Evolutionary conservation across 2,329 filamentous ascomycete species (phyloP).

Genomic region (Shiraia bambusicola): DNA sequence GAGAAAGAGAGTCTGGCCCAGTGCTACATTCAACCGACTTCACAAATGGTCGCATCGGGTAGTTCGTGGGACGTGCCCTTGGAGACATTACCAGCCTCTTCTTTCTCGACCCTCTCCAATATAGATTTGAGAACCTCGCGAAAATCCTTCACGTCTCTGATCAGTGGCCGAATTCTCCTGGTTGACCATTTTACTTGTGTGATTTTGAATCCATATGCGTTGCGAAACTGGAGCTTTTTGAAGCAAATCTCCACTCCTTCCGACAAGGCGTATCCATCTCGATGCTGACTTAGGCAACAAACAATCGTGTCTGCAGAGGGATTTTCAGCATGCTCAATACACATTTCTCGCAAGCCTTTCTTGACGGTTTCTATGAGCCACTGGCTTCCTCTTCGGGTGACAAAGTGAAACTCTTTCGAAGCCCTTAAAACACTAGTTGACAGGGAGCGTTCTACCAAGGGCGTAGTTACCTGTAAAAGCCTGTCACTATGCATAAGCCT

Average conservation of each 20-base stretch:
- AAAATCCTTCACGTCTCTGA: slow-evolving; percentile 18
- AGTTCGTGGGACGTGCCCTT: slow-evolving; percentile 4
- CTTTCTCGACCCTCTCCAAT: slow-evolving; percentile 18
- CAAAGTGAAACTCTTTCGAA: slow-evolving; percentile 28
- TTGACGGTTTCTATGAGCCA: slow-evolving; percentile 33
- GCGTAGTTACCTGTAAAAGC: slow-evolving; percentile 1
- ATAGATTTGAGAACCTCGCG: slow-evolving; percentile 21
- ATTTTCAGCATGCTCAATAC: slow-evolving; percentile 26
- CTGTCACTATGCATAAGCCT: slow-evolving; percentile 14
- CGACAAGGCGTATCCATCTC: slow-evolving; percentile 21
- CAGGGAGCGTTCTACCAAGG: slow-evolving; percentile 12
- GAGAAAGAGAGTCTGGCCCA: too few relatives aligned
- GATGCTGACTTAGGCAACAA: slow-evolving; percentile 25
- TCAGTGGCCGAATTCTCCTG: slow-evolving; percentile 4
- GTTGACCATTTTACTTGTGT: slow-evolving; percentile 23
- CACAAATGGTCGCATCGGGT: too few relatives aligned
- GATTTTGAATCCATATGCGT: slow-evolving; percentile 25
- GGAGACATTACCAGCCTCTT: slow-evolving; percentile 1
- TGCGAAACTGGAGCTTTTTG: slow-evolving; percentile 30
- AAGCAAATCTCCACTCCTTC: slow-evolving; percentile 27
- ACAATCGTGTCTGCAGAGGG: slow-evolving; percentile 15
- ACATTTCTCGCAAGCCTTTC: slow-evolving; percentile 21
- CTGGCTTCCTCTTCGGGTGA: slow-evolving; percentile 23
- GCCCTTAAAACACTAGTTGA: slow-evolving; percentile 19
- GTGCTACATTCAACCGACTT: too few relatives aligned